phyloP scores from a whole-genome alignment of 1,139 yeast genomes.

The Zygoascus sp. region DNA sequence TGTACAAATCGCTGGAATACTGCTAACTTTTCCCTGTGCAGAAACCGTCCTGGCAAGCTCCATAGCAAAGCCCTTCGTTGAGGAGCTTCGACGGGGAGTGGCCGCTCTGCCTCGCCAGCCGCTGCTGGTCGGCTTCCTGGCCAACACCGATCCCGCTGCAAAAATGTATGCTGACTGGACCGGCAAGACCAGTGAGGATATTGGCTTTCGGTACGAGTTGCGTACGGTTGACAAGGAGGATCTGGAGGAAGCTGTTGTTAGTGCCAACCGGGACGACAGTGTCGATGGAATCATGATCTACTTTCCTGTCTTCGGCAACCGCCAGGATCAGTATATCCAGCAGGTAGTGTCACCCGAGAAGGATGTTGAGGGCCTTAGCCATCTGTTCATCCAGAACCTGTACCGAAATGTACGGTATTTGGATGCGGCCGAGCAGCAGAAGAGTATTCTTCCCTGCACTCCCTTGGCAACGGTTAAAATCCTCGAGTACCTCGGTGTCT shows the following conservation, averaged over 20 bases:
- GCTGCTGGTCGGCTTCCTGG: conserved; percentile 80
- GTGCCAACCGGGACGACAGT: conserved; percentile 69
- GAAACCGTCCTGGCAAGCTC: conserved; percentile 86
- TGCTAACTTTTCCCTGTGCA: too few species aligned
- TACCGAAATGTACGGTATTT: conserved; percentile 86
- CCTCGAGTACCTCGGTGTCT: conserved; percentile 82
- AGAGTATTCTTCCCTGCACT: conserved; percentile 92
- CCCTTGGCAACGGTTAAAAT: conserved; percentile 93
- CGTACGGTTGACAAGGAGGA: conserved; percentile 72
- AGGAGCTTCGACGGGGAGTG: conserved; percentile 65
- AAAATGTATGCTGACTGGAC: conserved; percentile 96
- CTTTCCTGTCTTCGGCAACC: conserved; percentile 93
- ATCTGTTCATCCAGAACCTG: conserved; percentile 85
- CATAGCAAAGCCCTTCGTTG: conserved; percentile 74
- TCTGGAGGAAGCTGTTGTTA: conserved; percentile 74
- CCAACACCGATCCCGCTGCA: conserved; percentile 93
- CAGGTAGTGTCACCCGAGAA: conserved; percentile 82
- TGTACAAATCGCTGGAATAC: not conserved
- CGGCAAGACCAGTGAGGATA: conserved; percentile 75
- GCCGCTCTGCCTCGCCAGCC: conserved; percentile 52
- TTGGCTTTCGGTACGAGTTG: conserved; percentile 82
- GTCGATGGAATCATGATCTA: conserved; percentile 97
- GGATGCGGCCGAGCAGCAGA: conserved; percentile 61
- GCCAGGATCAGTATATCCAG: conserved; percentile 92
- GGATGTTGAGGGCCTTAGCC: conserved; percentile 94